A percentile compares a stretch with the other conserved stretches of the same genome.
These are phyloP conservation scores for Anthracocystis panici-leucophaei DNA, from an alignment of 1,284 basidiomycete species.

Conservation along the genomic window DNA sequence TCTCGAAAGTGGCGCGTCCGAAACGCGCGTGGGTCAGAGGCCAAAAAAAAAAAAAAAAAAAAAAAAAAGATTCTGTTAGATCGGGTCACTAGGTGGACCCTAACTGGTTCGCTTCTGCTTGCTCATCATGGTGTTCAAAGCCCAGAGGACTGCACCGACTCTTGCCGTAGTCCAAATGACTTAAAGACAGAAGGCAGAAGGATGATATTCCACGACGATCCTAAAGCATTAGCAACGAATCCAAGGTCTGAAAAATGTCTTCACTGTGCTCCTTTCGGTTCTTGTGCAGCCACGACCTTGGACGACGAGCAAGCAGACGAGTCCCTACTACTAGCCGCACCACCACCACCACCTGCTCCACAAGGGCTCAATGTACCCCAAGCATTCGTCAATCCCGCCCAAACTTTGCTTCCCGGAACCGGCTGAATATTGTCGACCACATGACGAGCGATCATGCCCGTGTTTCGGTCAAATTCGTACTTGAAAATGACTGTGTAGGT, in stretches of 20 bases:
- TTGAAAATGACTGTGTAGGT: constrained; percentile 65
- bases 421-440: constrained; percentile 66
- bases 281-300: background rate
- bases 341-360: constrained; percentile 25
- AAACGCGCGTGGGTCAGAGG: constrained; percentile 1
- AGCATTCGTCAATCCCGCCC: constrained; percentile 43
- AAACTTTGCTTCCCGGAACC: constrained; percentile 59
- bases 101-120: background rate
- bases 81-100: too few species aligned
- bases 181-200: background rate
- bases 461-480: constrained; percentile 61
- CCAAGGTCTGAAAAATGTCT: background rate
- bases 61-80: too few species aligned
- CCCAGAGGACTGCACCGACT: background rate
- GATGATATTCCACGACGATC: background rate
- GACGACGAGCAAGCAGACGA: constrained; percentile 16
- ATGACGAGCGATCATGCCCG: constrained; percentile 61
- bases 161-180: too few species aligned
- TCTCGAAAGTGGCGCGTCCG: constrained; percentile 1
- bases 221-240: too few species aligned
- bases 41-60: background rate
- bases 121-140: background rate
- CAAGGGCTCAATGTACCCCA: constrained; percentile 39
- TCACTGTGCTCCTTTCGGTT: background rate
- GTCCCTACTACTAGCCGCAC: constrained; percentile 20